A percentile compares a stretch with the other conserved stretches of the same genome.
Conservation (phyloP, 192 early-diverging fungal genomes). For the Kickxella alabastrina region DNA sequence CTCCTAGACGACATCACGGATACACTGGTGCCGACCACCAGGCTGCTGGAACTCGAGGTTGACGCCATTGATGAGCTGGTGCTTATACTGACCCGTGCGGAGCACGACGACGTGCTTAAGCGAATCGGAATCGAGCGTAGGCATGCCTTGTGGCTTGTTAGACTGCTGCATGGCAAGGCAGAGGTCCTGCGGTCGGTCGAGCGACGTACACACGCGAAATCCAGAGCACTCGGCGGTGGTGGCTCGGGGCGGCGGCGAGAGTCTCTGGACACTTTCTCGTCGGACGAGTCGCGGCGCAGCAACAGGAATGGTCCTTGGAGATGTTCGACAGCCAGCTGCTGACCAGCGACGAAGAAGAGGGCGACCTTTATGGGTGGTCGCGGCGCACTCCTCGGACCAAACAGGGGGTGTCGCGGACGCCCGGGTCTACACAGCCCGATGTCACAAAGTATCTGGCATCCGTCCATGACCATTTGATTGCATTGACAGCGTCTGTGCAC, state of each 20-base stretch:
- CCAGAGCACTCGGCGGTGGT: not conserved
- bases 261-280: not conserved
- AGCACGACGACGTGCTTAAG: slow-evolving; percentile 73
- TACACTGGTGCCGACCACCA: slow-evolving; percentile 81
- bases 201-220: slow-evolving; percentile 40
- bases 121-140: slow-evolving; percentile 71
- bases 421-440: slow-evolving; percentile 4
- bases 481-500: slow-evolving; percentile 72
- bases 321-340: slow-evolving; percentile 34
- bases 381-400: slow-evolving; percentile 4
- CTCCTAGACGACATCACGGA: slow-evolving; percentile 94
- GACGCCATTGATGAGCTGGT: slow-evolving; percentile 95
- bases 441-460: slow-evolving; percentile 33
- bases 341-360: slow-evolving; percentile 52
- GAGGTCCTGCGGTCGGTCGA: slow-evolving; percentile 74
- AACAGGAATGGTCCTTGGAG: too few species aligned
- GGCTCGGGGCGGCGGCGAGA: not conserved
- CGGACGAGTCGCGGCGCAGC: not conserved
- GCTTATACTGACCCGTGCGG: slow-evolving; percentile 81
- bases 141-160: slow-evolving; percentile 64
- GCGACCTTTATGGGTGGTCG: slow-evolving; percentile 36
- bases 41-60: slow-evolving; percentile 89
- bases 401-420: not conserved
- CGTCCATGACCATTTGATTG: slow-evolving; percentile 66
- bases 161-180: slow-evolving; percentile 66